Conservation (phyloP, 352 stramenopile species). For the Globisporangium iwayamae region DNA sequence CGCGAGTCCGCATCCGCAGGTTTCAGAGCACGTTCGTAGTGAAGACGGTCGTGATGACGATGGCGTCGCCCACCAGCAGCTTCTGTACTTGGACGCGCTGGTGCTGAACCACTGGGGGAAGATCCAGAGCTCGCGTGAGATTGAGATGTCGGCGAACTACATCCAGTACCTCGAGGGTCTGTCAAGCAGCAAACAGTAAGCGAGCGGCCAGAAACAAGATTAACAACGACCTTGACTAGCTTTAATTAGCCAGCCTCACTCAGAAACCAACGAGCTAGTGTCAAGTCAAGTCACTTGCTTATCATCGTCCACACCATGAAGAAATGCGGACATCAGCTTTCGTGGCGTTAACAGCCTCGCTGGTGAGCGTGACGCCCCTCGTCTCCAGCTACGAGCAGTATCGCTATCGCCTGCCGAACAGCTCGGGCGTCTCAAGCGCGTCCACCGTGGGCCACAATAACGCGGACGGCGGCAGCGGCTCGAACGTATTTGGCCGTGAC, state of each 20-base stretch:
- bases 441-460: conserved; percentile 1
- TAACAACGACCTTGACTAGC: background rate
- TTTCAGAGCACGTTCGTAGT: conserved; percentile 47
- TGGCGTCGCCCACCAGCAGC: conserved; percentile 40
- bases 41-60: conserved; percentile 10
- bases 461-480: background rate
- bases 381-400: conserved; percentile 10
- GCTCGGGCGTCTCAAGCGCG: conserved; percentile 2
- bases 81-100: conserved; percentile 58
- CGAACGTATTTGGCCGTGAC: background rate
- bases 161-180: conserved; percentile 47
- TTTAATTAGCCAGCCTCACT: background rate
- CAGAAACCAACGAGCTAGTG: background rate
- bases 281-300: background rate
- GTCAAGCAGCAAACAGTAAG: background rate
- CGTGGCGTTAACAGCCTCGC: background rate
- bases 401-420: conserved; percentile 7
- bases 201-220: background rate
- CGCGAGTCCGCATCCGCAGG: conserved; percentile 3
- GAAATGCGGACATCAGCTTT: background rate
- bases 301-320: background rate
- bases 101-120: conserved; percentile 55
- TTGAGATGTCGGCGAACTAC: conserved; percentile 38
- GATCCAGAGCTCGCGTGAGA: conserved; percentile 22
- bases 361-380: background rate